phyloP scores from a whole-genome alignment of 2,329 filamentous ascomycete genomes.

The Nemania abortiva region DNA sequence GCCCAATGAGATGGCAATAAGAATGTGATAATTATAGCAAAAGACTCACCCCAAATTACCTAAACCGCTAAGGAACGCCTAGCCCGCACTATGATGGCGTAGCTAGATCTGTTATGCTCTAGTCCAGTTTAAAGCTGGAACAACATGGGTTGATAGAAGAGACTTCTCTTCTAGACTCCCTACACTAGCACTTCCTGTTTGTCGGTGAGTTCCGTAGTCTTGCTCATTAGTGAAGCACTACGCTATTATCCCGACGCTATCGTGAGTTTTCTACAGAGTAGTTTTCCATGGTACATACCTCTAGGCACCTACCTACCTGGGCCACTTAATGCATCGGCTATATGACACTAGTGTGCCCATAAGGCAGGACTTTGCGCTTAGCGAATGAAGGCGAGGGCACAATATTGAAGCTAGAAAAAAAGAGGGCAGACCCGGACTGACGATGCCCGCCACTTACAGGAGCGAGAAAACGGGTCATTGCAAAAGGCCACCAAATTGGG shows the following conservation, averaged over 20 bases:
- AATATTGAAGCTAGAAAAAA: constrained; percentile 8
- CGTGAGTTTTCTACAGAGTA: not conserved
- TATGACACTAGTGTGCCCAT: not conserved
- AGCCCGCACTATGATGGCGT: not conserved
- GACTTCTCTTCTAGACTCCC: not conserved
- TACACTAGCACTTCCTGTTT: not conserved
- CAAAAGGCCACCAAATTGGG: constrained; percentile 14
- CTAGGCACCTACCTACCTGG: not conserved
- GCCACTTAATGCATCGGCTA: not conserved
- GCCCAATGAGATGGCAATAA: constrained; percentile 3
- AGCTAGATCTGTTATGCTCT: constrained; percentile 6
- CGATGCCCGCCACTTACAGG: constrained; percentile 13
- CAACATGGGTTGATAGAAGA: not conserved
- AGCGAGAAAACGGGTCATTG: constrained; percentile 5
- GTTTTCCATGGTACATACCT: not conserved
- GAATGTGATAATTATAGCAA: constrained; percentile 31
- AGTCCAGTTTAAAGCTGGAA: not conserved
- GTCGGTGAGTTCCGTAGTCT: not conserved
- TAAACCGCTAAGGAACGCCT: constrained; percentile 10
- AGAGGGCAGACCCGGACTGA: constrained; percentile 1
- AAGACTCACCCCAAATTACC: not conserved
- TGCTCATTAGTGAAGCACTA: not conserved
- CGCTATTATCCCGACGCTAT: not conserved
- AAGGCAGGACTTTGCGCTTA: constrained; percentile 26
- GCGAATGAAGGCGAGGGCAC: constrained; percentile 10